Percentiles rank a stretch among this genome's conserved stretches.
These are phyloP conservation scores for Oryza officinalis DNA, from an alignment of 176 grass and related monocot species.

Conservation along the genomic window DNA sequence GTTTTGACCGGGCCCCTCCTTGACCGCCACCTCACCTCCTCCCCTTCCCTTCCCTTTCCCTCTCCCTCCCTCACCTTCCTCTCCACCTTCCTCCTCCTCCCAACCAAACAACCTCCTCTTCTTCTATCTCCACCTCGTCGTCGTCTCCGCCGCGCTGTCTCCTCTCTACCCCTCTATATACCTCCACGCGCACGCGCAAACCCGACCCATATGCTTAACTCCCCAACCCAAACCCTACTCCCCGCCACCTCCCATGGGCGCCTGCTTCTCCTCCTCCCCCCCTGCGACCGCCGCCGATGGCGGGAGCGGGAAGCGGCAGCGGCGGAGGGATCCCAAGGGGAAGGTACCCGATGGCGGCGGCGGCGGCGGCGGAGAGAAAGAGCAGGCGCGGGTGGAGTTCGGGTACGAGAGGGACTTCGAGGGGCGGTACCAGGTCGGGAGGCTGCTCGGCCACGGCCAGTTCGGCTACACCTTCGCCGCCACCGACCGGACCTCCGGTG, in stretches of 20 bases:
- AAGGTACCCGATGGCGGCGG: neutral
- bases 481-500: constrained; percentile 61
- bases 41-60: neutral
- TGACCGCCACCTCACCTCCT: neutral
- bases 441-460: constrained; percentile 93
- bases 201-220: constrained; percentile 43
- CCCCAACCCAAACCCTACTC: neutral
- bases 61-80: constrained; percentile 43
- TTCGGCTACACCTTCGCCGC: constrained; percentile 97
- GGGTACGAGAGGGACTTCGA: constrained; percentile 84
- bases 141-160: neutral
- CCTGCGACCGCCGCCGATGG: constrained; percentile 1
- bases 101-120: neutral
- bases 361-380: too few relatives aligned
- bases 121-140: neutral
- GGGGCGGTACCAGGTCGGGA: constrained; percentile 72
- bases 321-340: neutral
- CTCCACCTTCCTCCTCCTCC: constrained; percentile 44
- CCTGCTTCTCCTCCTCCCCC: constrained; percentile 49
- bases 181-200: constrained; percentile 32
- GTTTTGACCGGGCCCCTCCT: neutral
- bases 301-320: neutral
- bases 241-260: constrained; percentile 39
- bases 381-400: constrained; percentile 48
- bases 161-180: constrained; percentile 32